Evolutionary conservation across 2,329 filamentous ascomycete genomes (phyloP).

Genomic region (Cladobotryum mycophilum): DNA sequence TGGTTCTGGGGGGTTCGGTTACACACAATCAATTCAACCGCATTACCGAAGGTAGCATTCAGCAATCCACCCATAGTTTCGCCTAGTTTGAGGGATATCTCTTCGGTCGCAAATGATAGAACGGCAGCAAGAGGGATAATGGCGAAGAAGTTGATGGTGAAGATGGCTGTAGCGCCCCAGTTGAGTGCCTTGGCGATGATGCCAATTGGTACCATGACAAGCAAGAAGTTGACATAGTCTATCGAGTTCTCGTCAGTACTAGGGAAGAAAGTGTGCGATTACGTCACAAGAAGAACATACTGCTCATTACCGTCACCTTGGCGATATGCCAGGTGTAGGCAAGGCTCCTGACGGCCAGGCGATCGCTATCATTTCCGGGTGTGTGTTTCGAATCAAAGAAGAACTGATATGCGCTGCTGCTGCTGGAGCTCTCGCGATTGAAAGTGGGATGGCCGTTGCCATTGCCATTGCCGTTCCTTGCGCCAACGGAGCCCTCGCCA

Average conservation of each 20-base stretch:
- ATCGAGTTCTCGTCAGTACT: not conserved
- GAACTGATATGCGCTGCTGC: constrained; percentile 30
- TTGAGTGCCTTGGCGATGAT: constrained; percentile 57
- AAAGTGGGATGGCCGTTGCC: constrained; percentile 17
- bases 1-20: not conserved
- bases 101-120: constrained; percentile 71
- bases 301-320: constrained; percentile 54
- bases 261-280: too few species aligned
- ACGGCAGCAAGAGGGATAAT: constrained; percentile 71
- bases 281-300: constrained; percentile 33
- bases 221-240: constrained; percentile 62
- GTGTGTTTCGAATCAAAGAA: constrained; percentile 45
- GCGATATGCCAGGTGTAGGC: constrained; percentile 49
- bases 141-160: constrained; percentile 73
- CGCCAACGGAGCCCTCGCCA: constrained; percentile 21
- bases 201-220: constrained; percentile 68
- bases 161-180: constrained; percentile 63
- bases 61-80: constrained; percentile 68
- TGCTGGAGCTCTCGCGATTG: constrained; percentile 16
- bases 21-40: constrained; percentile 69
- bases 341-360: constrained; percentile 37
- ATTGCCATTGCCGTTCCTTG: constrained; percentile 12
- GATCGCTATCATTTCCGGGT: constrained; percentile 46
- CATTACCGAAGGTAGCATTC: constrained; percentile 75
- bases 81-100: constrained; percentile 65